Base-by-base conservation (phyloP, 2,329 filamentous ascomycete genomes). In the Claviceps fusiformis region DNA sequence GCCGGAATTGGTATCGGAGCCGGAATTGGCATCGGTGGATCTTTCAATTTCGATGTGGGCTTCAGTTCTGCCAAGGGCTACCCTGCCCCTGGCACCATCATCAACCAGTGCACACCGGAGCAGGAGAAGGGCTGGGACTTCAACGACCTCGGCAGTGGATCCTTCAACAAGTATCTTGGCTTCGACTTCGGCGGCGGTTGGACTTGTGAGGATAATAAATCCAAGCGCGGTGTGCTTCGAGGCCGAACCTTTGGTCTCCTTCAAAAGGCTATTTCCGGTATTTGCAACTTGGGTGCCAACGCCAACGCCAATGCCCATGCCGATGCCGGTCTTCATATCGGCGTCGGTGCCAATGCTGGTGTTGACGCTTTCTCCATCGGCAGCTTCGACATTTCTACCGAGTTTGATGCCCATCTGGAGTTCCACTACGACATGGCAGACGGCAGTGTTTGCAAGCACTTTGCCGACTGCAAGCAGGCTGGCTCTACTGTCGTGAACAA, bases 361-460 rank as follows among this genome's bases (percentile, higher is more conserved):
- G 68, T 72, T 49, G 53, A 57, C 5, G 47, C 31, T 29, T 93
- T 95, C 76, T 93, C 90, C 41, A 82, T 95, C 64, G 80, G 75
- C 60, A 76, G 81, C 62, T 80, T 95, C 69, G 77, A 92, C 60
- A 74, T 96, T 62, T 82, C 81, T 49, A 78, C 83, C 59, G 83
- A 89, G 65, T 83, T 86, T 65, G 85, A 92, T 70, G 83, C 81
- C 62, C 83, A 91, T 59, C 73, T 97, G 54, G 83, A 92, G 70
- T 89, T 95, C 75, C 80, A 88, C 75, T 96, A 92, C 73, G 79
- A 76, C 64, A 95, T 96, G 89, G 79, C 82, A 2, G 88, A 92
- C 68, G 87, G 87, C 62, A 84, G 81, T 15, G 80, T 71, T 57
- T 97, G 92, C 83, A 92, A 87, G 74, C 86, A 95, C 64, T 82